Conservation (phyloP, 768 basidiomycete species). For the Suillus occidentalis region DNA sequence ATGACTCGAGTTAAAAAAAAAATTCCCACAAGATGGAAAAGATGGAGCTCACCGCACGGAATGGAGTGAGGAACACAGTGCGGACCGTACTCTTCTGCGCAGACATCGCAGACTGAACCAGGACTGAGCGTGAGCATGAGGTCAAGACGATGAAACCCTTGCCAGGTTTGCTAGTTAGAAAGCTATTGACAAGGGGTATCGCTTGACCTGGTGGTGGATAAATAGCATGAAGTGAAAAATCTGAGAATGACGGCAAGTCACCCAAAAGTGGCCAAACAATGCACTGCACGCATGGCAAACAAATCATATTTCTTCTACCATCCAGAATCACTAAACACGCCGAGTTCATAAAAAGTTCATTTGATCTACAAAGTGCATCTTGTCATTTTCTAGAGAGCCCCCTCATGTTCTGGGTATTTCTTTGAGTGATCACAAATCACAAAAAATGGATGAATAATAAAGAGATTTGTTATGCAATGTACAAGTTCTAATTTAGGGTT, state of each 20-base stretch:
- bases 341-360: constrained; percentile 14
- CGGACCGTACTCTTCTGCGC: constrained; percentile 81
- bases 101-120: constrained; percentile 86
- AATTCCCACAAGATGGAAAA: constrained; percentile 16
- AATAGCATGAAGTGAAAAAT: constrained; percentile 45
- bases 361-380: neutral
- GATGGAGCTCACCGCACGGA: constrained; percentile 63
- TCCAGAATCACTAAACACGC: constrained; percentile 12
- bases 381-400: neutral
- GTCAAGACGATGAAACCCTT: constrained; percentile 40
- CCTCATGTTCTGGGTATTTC: constrained; percentile 8
- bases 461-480: neutral
- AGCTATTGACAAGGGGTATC: constrained; percentile 43
- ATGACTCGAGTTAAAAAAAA: constrained; percentile 21
- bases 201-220: constrained; percentile 46
- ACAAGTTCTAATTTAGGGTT: constrained; percentile 24
- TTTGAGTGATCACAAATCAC: constrained; percentile 3
- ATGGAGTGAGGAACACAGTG: constrained; percentile 77
- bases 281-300: constrained; percentile 20
- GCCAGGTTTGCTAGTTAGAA: constrained; percentile 39
- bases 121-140: constrained; percentile 80
- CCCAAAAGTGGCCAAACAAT: constrained; percentile 35
- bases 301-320: neutral
- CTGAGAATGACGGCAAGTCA: constrained; percentile 26
- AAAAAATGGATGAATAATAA: constrained; percentile 1